phyloP scores from a whole-genome alignment of 768 basidiomycete genomes.

The Naganishia antarctica region DNA sequence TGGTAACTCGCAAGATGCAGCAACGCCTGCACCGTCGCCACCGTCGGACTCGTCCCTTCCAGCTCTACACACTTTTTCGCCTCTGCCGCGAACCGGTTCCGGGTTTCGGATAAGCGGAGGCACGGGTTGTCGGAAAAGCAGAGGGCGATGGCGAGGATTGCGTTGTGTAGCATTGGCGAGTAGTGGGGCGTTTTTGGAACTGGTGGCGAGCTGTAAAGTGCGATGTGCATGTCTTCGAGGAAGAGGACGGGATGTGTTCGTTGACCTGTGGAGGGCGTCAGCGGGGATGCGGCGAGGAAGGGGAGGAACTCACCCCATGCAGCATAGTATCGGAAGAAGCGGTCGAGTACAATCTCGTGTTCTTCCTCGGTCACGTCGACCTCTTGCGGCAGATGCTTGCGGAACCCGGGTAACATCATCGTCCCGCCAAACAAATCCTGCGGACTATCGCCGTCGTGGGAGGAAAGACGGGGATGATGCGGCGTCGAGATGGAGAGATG shows the following conservation, averaged over 20 bases:
- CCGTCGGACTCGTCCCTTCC: conserved; percentile 52
- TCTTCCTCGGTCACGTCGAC: conserved; percentile 34
- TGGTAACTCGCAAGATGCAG: conserved; percentile 52
- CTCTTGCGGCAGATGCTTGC: conserved; percentile 33
- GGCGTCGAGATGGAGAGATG: conserved; percentile 33
- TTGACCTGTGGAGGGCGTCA: conserved; percentile 27
- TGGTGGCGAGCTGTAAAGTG: conserved; percentile 23
- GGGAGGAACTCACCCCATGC: conserved; percentile 36
- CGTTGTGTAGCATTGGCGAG: conserved; percentile 69
- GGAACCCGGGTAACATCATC: conserved; percentile 1
- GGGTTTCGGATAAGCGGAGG: conserved; percentile 42
- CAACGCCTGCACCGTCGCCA: conserved; percentile 52
- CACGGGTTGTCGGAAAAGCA: conserved; percentile 50
- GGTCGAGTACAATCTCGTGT: conserved; percentile 34
- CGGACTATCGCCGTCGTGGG: neutral
- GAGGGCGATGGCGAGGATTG: conserved; percentile 55
- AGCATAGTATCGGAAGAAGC: conserved; percentile 42
- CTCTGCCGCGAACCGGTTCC: conserved; percentile 49
- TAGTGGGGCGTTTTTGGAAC: conserved; percentile 53
- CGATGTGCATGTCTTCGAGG: conserved; percentile 32
- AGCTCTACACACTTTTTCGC: conserved; percentile 52
- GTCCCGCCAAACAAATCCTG: no score
- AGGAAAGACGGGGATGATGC: conserved; percentile 8
- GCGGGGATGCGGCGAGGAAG: neutral
- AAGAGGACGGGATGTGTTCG: conserved; percentile 34